A percentile compares a stretch with the other conserved stretches of the same genome.
These are phyloP conservation scores for Phytophthora tentaculata DNA, from an alignment of 352 stramenopile species.

Conservation along the genomic window DNA sequence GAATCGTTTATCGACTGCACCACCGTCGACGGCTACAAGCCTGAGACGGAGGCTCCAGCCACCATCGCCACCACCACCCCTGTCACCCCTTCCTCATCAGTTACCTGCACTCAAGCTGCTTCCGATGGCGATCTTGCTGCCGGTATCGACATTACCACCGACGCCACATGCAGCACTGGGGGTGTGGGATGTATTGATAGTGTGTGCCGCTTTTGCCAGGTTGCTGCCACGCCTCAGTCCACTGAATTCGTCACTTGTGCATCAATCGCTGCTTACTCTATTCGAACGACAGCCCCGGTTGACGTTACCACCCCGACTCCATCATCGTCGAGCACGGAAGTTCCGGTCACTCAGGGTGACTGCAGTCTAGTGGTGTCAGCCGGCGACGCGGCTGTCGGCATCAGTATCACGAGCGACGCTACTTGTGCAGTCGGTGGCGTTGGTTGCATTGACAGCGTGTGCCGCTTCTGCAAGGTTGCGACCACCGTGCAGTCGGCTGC, in stretches of 20 bases:
- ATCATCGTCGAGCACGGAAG: neutral
- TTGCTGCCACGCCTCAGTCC: slow-evolving; percentile 25
- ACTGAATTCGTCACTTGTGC: slow-evolving; percentile 29
- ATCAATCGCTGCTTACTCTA: slow-evolving; percentile 1
- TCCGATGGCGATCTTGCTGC: slow-evolving; percentile 34
- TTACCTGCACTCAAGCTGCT: slow-evolving; percentile 14
- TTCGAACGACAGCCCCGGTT: slow-evolving; percentile 4
- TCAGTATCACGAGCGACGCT: slow-evolving; percentile 36
- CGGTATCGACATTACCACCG: slow-evolving; percentile 38
- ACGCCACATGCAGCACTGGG: slow-evolving; percentile 30
- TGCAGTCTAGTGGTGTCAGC: slow-evolving; percentile 26
- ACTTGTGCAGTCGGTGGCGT: slow-evolving; percentile 32
- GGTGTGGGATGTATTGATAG: slow-evolving; percentile 46
- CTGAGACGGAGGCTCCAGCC: slow-evolving; percentile 10
- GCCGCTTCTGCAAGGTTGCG: slow-evolving; percentile 45
- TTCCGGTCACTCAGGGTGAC: slow-evolving; percentile 7
- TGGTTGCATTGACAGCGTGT: slow-evolving; percentile 44
- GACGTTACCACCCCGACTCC: slow-evolving; percentile 3
- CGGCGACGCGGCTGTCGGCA: slow-evolving; percentile 35
- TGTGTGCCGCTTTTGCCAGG: slow-evolving; percentile 51
- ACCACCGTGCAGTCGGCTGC: slow-evolving; percentile 34
- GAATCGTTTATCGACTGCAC: slow-evolving; percentile 27
- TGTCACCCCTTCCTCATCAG: slow-evolving; percentile 5
- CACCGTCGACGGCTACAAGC: slow-evolving; percentile 11
- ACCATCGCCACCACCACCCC: slow-evolving; percentile 11